Evolutionary conservation across 192 early-diverging fungal genomes (phyloP).

Genomic region (Backusella liffmaniae): DNA sequence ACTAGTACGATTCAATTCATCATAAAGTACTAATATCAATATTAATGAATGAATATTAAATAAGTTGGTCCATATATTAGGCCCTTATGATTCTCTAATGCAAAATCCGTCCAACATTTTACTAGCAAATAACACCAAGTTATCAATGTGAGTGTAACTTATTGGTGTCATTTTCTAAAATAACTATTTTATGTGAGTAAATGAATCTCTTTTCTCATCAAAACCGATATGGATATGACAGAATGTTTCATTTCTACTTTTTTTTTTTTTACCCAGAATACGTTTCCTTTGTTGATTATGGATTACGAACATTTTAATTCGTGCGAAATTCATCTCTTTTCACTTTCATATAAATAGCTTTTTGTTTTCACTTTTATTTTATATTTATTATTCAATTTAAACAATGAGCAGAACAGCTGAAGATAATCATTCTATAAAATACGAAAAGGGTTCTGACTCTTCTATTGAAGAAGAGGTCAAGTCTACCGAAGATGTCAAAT

Average conservation of each 20-base stretch:
- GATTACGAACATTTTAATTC: constrained; percentile 3
- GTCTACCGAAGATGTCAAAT: not conserved
- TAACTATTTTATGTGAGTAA: not conserved
- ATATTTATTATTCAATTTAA: not conserved
- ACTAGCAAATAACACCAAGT: not conserved
- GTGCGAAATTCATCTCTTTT: not conserved
- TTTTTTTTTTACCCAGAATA: not conserved
- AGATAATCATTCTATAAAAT: not conserved
- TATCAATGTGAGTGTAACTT: not conserved
- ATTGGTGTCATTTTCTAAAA: not conserved
- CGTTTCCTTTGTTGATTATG: not conserved
- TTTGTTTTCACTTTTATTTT: not conserved
- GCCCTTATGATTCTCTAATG: too few relatives aligned
- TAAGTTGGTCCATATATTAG: not conserved
- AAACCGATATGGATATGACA: not conserved
- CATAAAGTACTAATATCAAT: too few relatives aligned
- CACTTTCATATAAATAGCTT: not conserved
- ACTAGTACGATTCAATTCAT: not conserved
- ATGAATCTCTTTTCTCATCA: not conserved
- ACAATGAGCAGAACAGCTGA: not conserved
- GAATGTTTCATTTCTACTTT: not conserved
- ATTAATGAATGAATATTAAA: not conserved
- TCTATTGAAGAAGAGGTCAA: not conserved
- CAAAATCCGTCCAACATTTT: not conserved
- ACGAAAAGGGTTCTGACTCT: not conserved